These are phyloP conservation scores for Fusarium sp. DNA, from an alignment of 2,329 filamentous ascomycete species.

Conservation along the genomic window DNA sequence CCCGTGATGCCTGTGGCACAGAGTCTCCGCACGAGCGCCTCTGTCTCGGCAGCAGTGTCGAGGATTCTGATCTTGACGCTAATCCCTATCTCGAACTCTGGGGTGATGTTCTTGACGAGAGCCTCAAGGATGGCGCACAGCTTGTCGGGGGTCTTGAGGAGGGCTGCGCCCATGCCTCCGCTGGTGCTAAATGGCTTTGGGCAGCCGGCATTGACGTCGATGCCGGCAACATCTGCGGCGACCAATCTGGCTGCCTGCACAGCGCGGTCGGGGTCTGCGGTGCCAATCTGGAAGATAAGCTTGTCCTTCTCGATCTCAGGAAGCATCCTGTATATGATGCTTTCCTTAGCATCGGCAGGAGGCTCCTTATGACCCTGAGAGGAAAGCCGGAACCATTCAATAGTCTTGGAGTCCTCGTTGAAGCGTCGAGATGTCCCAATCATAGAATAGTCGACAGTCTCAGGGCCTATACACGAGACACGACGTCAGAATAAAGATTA, in stretches of 20 bases:
- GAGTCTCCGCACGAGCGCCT: conserved; percentile 80
- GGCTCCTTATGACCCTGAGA: conserved; percentile 75
- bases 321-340: conserved; percentile 86
- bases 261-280: conserved; percentile 82
- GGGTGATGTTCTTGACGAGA: conserved; percentile 81
- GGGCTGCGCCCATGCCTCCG: conserved; percentile 94
- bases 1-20: conserved; percentile 91
- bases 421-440: conserved; percentile 85
- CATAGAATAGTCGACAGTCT: conserved; percentile 92
- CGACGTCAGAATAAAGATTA: conserved; percentile 2
- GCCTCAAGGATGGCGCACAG: conserved; percentile 86
- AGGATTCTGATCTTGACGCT: conserved; percentile 96
- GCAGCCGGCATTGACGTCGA: conserved; percentile 98
- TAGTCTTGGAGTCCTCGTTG: conserved; percentile 80
- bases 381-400: conserved; percentile 85
- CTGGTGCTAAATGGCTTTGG: conserved; percentile 95
- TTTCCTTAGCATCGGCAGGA: conserved; percentile 66
- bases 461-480: conserved; percentile 71
- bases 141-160: conserved; percentile 86
- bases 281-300: conserved; percentile 93
- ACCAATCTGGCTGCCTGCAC: conserved; percentile 88
- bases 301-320: conserved; percentile 79
- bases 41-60: conserved; percentile 80
- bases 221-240: conserved; percentile 88
- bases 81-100: conserved; percentile 87